Conservation (phyloP, 148 eudicot genomes). For the Cornus florida region DNA sequence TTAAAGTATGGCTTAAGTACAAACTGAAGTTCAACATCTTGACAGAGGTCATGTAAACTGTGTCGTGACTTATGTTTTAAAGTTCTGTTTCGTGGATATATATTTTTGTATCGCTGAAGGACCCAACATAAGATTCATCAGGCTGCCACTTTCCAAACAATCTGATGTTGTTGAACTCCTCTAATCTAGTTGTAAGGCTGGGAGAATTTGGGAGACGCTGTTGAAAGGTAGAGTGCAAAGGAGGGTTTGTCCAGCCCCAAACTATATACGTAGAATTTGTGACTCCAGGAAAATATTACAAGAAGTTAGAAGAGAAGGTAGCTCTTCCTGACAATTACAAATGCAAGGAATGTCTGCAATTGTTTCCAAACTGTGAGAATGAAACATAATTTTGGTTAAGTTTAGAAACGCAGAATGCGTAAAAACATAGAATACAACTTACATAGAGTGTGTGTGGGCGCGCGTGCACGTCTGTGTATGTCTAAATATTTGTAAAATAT, state of each 20-base stretch:
- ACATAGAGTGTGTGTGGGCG: too few species aligned
- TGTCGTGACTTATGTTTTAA: not conserved
- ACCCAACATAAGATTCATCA: not conserved
- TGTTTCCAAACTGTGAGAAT: too few species aligned
- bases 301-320: not conserved
- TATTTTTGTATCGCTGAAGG: not conserved
- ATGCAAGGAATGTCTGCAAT: not conserved
- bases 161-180: too few species aligned
- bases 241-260: not conserved
- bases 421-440: not conserved
- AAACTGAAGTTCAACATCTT: too few species aligned
- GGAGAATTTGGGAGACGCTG: too few species aligned
- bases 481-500: too few species aligned
- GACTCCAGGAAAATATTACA: not conserved
- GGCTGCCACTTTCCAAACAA: too few species aligned
- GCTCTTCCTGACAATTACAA: not conserved
- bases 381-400: not conserved
- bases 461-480: too few species aligned
- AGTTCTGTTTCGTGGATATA: not conserved
- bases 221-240: not conserved
- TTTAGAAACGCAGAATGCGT: not conserved
- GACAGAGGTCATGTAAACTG: not conserved
- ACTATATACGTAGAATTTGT: not conserved
- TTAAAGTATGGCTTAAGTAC: not conserved
- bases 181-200: too few species aligned